Conservation (phyloP, 176 grass and related monocot species). For the Calamus simplicifolius region DNA sequence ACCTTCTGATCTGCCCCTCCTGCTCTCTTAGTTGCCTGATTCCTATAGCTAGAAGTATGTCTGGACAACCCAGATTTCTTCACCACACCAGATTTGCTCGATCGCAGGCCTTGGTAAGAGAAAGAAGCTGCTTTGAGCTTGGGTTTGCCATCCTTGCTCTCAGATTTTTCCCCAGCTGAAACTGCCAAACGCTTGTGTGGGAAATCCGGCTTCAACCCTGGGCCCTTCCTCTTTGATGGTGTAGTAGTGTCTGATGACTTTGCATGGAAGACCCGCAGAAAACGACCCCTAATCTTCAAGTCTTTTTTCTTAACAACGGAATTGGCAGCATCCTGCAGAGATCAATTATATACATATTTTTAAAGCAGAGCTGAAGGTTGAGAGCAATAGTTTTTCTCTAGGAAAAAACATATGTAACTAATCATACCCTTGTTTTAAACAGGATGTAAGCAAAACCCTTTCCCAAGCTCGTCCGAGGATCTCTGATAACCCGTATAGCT, state of each 20-base stretch:
- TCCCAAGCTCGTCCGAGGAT: slow-evolving; percentile 67
- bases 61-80: slow-evolving; percentile 44
- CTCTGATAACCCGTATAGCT: slow-evolving; percentile 83
- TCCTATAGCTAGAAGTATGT: slow-evolving; percentile 28
- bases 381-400: no score
- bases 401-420: slow-evolving; percentile 3
- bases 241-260: slow-evolving; percentile 30
- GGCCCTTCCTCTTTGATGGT: not conserved
- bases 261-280: slow-evolving; percentile 63
- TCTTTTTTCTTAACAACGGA: slow-evolving; percentile 32
- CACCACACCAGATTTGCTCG: slow-evolving; percentile 56
- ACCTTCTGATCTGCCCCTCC: not conserved
- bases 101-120: slow-evolving; percentile 74
- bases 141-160: slow-evolving; percentile 20
- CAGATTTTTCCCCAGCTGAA: slow-evolving; percentile 19
- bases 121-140: slow-evolving; percentile 32
- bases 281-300: slow-evolving; percentile 54
- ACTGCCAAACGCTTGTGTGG: slow-evolving; percentile 18
- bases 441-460: slow-evolving; percentile 92
- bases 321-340: slow-evolving; percentile 60
- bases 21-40: slow-evolving; percentile 17
- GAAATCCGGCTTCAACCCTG: slow-evolving; percentile 18
- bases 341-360: no score
- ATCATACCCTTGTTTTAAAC: slow-evolving; percentile 92
- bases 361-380: no score